Evolutionary conservation across 768 basidiomycete species (phyloP).

Genomic region (Kwoniella sp.): DNA sequence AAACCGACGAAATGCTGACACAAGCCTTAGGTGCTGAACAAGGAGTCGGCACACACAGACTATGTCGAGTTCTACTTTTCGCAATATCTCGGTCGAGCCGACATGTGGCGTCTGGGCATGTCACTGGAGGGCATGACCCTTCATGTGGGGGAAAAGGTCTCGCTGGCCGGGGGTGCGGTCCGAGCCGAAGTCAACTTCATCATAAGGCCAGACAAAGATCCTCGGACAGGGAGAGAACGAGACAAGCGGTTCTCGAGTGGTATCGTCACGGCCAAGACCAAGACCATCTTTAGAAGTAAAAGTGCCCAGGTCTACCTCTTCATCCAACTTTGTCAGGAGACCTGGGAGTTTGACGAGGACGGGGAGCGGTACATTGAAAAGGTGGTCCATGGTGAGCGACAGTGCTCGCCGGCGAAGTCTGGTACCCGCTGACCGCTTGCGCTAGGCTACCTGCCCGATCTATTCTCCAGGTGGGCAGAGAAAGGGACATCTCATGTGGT

Average conservation of each 20-base stretch:
- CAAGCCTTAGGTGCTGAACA: slow-evolving; percentile 54
- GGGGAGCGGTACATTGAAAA: slow-evolving; percentile 95
- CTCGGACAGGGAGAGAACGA: slow-evolving; percentile 47
- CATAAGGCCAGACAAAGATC: slow-evolving; percentile 60
- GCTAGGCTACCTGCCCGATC: slow-evolving; percentile 75
- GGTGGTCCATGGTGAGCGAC: slow-evolving; percentile 68
- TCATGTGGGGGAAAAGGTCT: slow-evolving; percentile 75
- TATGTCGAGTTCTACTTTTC: slow-evolving; percentile 82
- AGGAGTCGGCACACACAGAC: slow-evolving; percentile 49
- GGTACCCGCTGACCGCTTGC: background rate
- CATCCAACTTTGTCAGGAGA: slow-evolving; percentile 90
- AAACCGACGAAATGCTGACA: background rate
- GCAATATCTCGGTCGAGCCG: slow-evolving; percentile 89
- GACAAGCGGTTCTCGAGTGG: slow-evolving; percentile 58
- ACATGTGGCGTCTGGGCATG: slow-evolving; percentile 92
- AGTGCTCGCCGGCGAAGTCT: background rate
- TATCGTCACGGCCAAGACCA: slow-evolving; percentile 74
- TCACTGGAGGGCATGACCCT: slow-evolving; percentile 74
- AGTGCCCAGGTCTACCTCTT: slow-evolving; percentile 90
- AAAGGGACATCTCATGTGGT: slow-evolving; percentile 85
- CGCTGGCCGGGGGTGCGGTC: slow-evolving; percentile 73
- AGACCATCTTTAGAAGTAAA: slow-evolving; percentile 79
- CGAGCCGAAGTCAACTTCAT: slow-evolving; percentile 73
- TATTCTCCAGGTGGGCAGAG: slow-evolving; percentile 79
- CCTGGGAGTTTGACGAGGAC: slow-evolving; percentile 95